These are phyloP conservation scores for Candida dendrica DNA, from an alignment of 805 yeast genomes.

Conservation along the genomic window DNA sequence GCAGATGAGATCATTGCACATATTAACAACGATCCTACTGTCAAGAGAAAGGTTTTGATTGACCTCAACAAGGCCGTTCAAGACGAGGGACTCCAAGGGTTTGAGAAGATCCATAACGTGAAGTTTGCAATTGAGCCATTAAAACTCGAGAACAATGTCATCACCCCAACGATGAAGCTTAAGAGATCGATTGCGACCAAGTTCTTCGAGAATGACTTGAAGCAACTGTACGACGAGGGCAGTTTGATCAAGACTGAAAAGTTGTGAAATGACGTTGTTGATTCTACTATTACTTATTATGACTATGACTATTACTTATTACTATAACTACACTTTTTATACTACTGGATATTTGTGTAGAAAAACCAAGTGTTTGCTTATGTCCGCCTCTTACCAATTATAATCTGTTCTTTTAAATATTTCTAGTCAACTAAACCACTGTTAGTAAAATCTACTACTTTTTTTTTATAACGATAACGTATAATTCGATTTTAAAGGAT, in stretches of 20 bases:
- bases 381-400: too few relatives aligned
- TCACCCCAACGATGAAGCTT: constrained; percentile 63
- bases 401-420: too few relatives aligned
- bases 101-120: constrained; percentile 55
- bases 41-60: constrained; percentile 24
- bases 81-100: constrained; percentile 42
- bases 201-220: constrained; percentile 30
- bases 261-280: too few relatives aligned
- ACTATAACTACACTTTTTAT: too few relatives aligned
- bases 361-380: too few relatives aligned
- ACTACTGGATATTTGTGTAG: too few relatives aligned
- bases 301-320: too few relatives aligned
- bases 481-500: too few relatives aligned
- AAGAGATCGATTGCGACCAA: constrained; percentile 41
- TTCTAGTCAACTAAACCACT: too few relatives aligned
- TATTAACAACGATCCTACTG: constrained; percentile 9
- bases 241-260: neutral
- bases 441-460: too few relatives aligned
- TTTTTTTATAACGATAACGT: too few relatives aligned
- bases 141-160: constrained; percentile 48
- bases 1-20: neutral
- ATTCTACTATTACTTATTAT: too few relatives aligned
- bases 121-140: constrained; percentile 51
- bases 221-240: constrained; percentile 40
- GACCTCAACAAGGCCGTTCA: constrained; percentile 32